A percentile compares a stretch with the other conserved stretches of the same genome.
Conservation (phyloP, 257 asterid genomes). For the Solanum gracilifrons region DNA sequence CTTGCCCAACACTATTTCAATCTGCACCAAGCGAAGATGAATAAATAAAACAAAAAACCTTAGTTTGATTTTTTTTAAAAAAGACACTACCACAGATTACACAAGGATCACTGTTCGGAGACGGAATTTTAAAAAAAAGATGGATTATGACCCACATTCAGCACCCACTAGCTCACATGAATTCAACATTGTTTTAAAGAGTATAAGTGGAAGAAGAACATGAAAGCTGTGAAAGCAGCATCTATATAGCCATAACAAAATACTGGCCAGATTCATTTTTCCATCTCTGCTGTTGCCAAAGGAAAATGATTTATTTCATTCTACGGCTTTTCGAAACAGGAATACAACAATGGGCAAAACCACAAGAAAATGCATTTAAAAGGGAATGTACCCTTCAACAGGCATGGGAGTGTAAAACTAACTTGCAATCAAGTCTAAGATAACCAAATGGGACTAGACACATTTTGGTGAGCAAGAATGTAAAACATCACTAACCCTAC, state of each 20-base stretch:
- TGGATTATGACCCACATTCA: background rate
- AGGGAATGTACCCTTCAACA: background rate
- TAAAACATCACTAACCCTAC: background rate
- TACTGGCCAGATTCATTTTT: background rate
- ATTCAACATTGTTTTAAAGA: background rate
- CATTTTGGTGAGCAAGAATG: background rate
- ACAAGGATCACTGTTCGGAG: background rate
- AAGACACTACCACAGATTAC: background rate
- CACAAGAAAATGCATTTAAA: background rate
- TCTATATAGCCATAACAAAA: background rate
- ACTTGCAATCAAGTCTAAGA: background rate
- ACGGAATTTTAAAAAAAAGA: background rate
- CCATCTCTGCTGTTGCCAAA: background rate
- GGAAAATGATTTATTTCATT: background rate
- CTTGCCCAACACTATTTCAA: constrained; percentile 45
- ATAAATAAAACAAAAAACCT: background rate
- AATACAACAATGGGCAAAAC: background rate
- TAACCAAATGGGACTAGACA: background rate
- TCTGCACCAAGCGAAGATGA: constrained; percentile 17
- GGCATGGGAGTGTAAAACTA: background rate
- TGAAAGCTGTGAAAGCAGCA: background rate
- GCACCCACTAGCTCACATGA: background rate
- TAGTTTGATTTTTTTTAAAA: background rate
- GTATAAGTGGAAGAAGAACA: background rate
- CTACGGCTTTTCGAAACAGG: background rate